Evolutionary conservation across 2,329 filamentous ascomycete genomes (phyloP).

Genomic region (Fusarium hostae): DNA sequence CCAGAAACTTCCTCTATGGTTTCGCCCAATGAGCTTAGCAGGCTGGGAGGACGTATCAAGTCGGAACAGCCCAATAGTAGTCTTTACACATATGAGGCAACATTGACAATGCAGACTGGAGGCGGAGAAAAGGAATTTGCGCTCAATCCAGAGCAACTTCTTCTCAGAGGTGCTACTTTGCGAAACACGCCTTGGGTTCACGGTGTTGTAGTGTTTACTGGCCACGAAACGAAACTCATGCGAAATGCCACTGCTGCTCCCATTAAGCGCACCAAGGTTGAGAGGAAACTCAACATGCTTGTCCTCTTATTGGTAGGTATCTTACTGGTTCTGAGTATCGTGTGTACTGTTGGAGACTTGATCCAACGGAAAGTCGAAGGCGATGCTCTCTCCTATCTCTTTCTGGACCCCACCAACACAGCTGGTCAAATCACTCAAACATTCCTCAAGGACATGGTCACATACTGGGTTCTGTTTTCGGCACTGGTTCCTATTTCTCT

Average conservation of each 20-base stretch:
- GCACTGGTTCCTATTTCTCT: slow-evolving; percentile 96
- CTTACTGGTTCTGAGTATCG: slow-evolving; percentile 83
- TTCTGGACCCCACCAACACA: slow-evolving; percentile 69
- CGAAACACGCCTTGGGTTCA: slow-evolving; percentile 98
- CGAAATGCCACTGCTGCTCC: slow-evolving; percentile 96
- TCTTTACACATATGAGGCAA: slow-evolving; percentile 97
- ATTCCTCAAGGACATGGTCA: slow-evolving; percentile 94
- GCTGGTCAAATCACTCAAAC: slow-evolving; percentile 71
- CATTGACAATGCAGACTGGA: slow-evolving; percentile 87
- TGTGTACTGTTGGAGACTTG: slow-evolving; percentile 92
- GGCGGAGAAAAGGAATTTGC: slow-evolving; percentile 94
- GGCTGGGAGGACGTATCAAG: slow-evolving; percentile 85
- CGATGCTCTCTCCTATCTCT: slow-evolving; percentile 76
- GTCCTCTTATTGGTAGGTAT: slow-evolving; percentile 91
- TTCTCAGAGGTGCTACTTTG: slow-evolving; percentile 91
- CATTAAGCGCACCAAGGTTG: slow-evolving; percentile 97
- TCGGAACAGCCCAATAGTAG: slow-evolving; percentile 99
- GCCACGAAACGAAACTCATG: slow-evolving; percentile 99
- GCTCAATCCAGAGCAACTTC: slow-evolving; percentile 89
- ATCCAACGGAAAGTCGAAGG: slow-evolving; percentile 75
- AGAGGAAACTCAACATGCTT: slow-evolving; percentile 91
- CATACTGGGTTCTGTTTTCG: slow-evolving; percentile 98
- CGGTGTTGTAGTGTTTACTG: slow-evolving; percentile 90
- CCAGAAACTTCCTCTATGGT: slow-evolving; percentile 92
- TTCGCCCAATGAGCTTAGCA: slow-evolving; percentile 84